phyloP scores from a whole-genome alignment of 2,329 filamentous ascomycete genomes.

The Beauveria sp. region DNA sequence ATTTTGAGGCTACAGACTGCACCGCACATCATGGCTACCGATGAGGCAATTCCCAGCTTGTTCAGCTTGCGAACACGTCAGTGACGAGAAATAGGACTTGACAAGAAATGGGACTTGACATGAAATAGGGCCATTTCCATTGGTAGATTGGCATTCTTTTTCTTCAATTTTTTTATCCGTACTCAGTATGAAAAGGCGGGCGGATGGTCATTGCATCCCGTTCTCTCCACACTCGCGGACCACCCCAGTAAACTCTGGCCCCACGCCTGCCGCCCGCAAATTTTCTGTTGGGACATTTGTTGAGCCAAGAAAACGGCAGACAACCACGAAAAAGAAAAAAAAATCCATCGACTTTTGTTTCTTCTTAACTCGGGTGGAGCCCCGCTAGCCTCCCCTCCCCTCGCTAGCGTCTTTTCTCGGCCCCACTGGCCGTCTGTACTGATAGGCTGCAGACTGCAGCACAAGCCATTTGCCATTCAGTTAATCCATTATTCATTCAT shows the following conservation, averaged over 20 bases:
- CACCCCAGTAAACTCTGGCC: neutral
- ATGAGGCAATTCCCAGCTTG: neutral
- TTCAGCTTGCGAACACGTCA: neutral
- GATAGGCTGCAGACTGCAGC: neutral
- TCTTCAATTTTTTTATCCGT: no score
- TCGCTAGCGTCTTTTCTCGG: neutral
- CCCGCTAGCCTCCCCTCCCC: neutral
- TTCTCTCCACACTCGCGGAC: neutral
- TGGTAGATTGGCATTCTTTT: neutral
- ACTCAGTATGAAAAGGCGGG: neutral
- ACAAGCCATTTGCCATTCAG: no score
- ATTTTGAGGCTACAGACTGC: neutral
- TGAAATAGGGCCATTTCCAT: neutral
- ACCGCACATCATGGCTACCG: neutral
- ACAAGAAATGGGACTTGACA: neutral
- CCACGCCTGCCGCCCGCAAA: neutral
- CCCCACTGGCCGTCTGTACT: neutral
- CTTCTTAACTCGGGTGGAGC: neutral
- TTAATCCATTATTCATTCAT: no score
- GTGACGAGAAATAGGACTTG: neutral
- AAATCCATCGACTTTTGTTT: neutral
- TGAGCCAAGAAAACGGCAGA: slow-evolving; percentile 20
- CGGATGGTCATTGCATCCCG: neutral
- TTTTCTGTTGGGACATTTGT: slow-evolving; percentile 32
- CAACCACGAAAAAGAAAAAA: neutral